These are phyloP conservation scores for Candida chauliodis DNA, from an alignment of 805 yeast species.

Conservation along the genomic window DNA sequence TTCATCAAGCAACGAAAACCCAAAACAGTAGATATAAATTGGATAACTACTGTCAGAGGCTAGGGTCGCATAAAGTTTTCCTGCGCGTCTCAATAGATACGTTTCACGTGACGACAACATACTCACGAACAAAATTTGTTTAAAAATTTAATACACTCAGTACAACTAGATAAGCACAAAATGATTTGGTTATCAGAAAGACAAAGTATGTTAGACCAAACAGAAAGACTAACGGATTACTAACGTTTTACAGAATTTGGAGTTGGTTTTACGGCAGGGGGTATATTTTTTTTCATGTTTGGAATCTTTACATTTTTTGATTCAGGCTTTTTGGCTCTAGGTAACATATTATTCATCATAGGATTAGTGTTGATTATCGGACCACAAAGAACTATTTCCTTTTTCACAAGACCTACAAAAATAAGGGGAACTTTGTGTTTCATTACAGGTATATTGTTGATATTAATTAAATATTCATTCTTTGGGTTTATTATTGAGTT, in stretches of 20 bases:
- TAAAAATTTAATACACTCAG: too few relatives aligned
- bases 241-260: slow-evolving; percentile 63
- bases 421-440: slow-evolving; percentile 85
- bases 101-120: too few relatives aligned
- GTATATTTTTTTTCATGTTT: slow-evolving; percentile 69
- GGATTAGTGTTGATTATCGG: slow-evolving; percentile 89
- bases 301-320: slow-evolving; percentile 88
- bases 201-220: slow-evolving; percentile 55
- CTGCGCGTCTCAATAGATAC: too few relatives aligned
- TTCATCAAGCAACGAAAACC: too few relatives aligned
- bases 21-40: too few relatives aligned
- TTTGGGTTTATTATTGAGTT: slow-evolving; percentile 82
- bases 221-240: neutral
- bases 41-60: too few relatives aligned
- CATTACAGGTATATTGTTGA: slow-evolving; percentile 67
- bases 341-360: slow-evolving; percentile 74
- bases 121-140: too few relatives aligned
- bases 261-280: slow-evolving; percentile 87
- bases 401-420: slow-evolving; percentile 84
- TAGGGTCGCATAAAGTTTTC: too few relatives aligned
- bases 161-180: too few relatives aligned
- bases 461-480: slow-evolving; percentile 73
- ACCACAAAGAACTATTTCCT: slow-evolving; percentile 72
- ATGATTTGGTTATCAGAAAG: slow-evolving; percentile 75
- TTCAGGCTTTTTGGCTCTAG: slow-evolving; percentile 82